Evolutionary conservation across 768 basidiomycete species (phyloP).

Genomic region (Fistulinella prunicolor): DNA sequence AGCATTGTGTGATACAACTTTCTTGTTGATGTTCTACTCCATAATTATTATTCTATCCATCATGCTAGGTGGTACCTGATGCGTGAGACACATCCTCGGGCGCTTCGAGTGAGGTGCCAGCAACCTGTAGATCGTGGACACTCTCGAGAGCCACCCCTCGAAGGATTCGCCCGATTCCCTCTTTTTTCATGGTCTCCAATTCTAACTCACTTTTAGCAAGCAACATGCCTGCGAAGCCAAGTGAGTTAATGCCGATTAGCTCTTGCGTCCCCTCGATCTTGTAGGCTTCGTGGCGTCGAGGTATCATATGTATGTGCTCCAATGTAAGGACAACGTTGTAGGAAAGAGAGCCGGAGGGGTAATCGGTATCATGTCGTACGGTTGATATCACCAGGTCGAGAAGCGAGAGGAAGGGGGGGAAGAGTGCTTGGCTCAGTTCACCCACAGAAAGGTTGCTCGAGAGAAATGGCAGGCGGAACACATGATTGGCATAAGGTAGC

Average conservation of each 20-base stretch:
- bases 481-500: slow-evolving; percentile 80
- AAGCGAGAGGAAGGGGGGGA: slow-evolving; percentile 64
- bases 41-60: not conserved
- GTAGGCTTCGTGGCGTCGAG: slow-evolving; percentile 66
- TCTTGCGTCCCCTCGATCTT: slow-evolving; percentile 51
- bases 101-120: slow-evolving; percentile 42
- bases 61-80: not conserved
- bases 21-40: slow-evolving; percentile 2
- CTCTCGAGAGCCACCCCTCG: slow-evolving; percentile 61
- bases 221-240: slow-evolving; percentile 88
- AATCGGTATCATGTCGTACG: slow-evolving; percentile 61
- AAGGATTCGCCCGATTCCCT: slow-evolving; percentile 63
- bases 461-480: slow-evolving; percentile 47
- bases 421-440: slow-evolving; percentile 50
- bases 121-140: slow-evolving; percentile 64
- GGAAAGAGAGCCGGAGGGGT: slow-evolving; percentile 63
- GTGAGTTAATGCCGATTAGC: slow-evolving; percentile 71
- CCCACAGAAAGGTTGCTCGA: slow-evolving; percentile 25
- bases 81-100: slow-evolving; percentile 15
- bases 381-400: slow-evolving; percentile 76
- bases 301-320: slow-evolving; percentile 84
- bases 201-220: slow-evolving; percentile 83
- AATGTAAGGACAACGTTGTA: slow-evolving; percentile 83
- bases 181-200: slow-evolving; percentile 61
- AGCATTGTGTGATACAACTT: not conserved